Evolutionary conservation across 177 flowering plant genomes (phyloP), one percentile per base, ranked within the genome.

Genomic region (Telopea speciosissima): DNA sequence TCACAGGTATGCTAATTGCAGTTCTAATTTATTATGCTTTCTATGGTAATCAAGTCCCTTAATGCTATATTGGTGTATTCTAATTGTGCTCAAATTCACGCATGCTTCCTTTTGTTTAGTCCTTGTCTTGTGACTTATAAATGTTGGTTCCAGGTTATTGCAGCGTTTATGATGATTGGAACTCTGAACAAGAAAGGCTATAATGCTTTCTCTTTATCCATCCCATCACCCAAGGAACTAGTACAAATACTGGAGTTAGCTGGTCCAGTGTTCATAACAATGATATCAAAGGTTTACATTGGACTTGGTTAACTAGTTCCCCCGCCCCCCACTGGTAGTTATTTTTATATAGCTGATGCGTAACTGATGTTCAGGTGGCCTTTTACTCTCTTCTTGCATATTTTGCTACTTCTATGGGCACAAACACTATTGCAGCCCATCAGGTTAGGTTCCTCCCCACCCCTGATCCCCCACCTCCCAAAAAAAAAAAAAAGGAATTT

Each of bases 401-500:
- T 75, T 87, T 81, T 78, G 96, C 97, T 58, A 93, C 99, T 73
- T 84, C 95, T 44, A 88, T 86, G 93, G 95, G 99, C 42, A 87
- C 93, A 69, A 70, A 74, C 31, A 81, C 86, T 28, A 75, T 85
- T 65, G 98, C 99, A 66, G 98, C 97, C 52, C 95, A 96, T 80
- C 97, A 92, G 89, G 97, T 90, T 66, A 12, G 76, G 62, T 14
- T 52, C 42, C 28, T 54, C 68, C 56, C 19, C 25, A 3, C 6
- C 2, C n/a, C n/a, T n/a, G n/a, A n/a, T n/a, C 40, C 40, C 40
- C 33, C 33, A 2, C 33, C 40, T 2, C 40, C 40, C 2, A 33
- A 33, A 33, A 33, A 33, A 33, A 33, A 33, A 33, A 49, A 8
- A 13, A 0, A n/a, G n/a, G n/a, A n/a, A n/a, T n/a, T n/a, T n/a